Base-by-base conservation (phyloP, 768 basidiomycete species). In the Pleurotus pulmonarius region DNA sequence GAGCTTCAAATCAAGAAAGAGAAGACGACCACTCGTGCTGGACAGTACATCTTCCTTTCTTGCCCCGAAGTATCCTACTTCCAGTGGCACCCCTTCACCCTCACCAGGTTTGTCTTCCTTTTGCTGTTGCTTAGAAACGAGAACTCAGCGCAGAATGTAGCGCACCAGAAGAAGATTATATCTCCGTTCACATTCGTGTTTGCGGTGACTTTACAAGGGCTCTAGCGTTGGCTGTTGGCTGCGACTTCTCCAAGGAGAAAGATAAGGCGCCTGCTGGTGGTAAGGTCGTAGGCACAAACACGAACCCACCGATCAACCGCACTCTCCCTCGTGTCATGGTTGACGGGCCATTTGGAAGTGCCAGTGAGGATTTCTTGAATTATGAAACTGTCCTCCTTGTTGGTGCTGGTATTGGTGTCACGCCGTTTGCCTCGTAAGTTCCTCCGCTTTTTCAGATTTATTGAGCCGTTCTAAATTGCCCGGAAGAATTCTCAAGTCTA, bases 1-100 rank as follows among this genome's bases (percentile, higher is more conserved):
- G 94, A 98, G 73, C 75, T 98, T 25, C 96, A 97, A 71, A 95
- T 98, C 80, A 97, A 95, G 79, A 97, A 97, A 73, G 95, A 97
- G 66, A 90, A 88, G 73, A 92, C 85, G 0, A 86, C 76, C 1
- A 85, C 83, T 25, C 81, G 87, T 9, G 92, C 94, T 1, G 94
- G 94, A 16, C 92, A 96, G 69, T 98, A 97, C 71, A 91, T 98
- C 69, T 94, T 96, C 78, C 70, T 97, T 48, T 87, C 78, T 61
- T 94, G 92, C 73, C 95, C 94, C 7, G 90, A 93, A 70, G 77
- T 98, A 46, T 92, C 89, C 16, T 96, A 93, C 75, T 95, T 89
- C 79, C 93, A 97, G 68, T 98, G 94, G 90, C 95, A 98, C 66
- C 94, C 94, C 7, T 97, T 97, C 80, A 96, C 94, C 13, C 82